Base-by-base conservation (phyloP, 257 asterid genomes). In the Penstemon newberryi region DNA sequence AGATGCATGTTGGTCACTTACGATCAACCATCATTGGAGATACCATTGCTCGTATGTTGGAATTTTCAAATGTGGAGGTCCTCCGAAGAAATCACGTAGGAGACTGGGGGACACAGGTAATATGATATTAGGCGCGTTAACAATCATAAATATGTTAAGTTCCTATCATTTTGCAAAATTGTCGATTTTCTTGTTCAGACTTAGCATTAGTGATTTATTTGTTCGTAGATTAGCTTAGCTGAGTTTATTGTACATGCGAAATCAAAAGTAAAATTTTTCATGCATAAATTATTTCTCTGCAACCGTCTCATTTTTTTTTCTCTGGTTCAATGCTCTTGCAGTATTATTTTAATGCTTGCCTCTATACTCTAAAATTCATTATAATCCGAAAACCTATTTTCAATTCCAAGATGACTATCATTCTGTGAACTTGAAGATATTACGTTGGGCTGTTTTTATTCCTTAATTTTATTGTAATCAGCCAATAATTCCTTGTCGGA, bases 41-140 rank as follows among this genome's bases (percentile, higher is more conserved):
- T 70, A 91, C 97, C 57, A 77, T 94, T 33, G 95, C 97, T 51
- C 96, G 99, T 65, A 84, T 91, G 97, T 76, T 94, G 70, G 99
- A 94, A 81, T 89, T 74, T 72, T 84, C 96, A 65, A 84, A 91
- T 60, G 96, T 91, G 72, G 90, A 86, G 66, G 97, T 91, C 82
- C 87, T 94, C 59, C 79, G 95, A 47, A 84, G 96, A 78, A 94
- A 94, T 73, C 99, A 94, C 63, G 96, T 94, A 52, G 99, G 99
- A 39, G 99, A 94, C 67, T 94, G 97, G 99, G 97, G 97, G 72
- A 94, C 97, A 10, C 97, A 91, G 89, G 99, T 91, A 66, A 38
- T 41, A 19, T 66, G 50, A 49, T 39, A 46, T 73, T 65, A 69
- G 40, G 61, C 33, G 2, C 2, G 33, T 49, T 49, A 49, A 10